phyloP scores from a whole-genome alignment of 2,329 filamentous ascomycete species.

The Cryoendolithus antarcticus region DNA sequence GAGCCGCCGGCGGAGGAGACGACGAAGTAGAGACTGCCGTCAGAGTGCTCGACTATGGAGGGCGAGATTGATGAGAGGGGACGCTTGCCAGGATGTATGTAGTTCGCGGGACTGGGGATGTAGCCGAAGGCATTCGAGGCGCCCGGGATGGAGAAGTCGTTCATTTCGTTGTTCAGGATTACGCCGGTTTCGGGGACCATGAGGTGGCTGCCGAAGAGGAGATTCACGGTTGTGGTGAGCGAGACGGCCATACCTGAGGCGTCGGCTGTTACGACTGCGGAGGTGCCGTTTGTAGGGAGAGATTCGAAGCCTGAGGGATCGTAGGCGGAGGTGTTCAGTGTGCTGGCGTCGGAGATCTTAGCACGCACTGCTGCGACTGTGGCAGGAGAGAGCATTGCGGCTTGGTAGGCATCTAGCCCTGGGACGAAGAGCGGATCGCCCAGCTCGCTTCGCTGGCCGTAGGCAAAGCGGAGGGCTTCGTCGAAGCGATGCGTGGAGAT shows the following conservation, averaged over 20 bases:
- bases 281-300: constrained; percentile 60
- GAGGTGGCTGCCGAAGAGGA: constrained; percentile 68
- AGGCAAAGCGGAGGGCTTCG: constrained; percentile 83
- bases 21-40: constrained; percentile 53
- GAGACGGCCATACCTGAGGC: constrained; percentile 61
- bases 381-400: constrained; percentile 50
- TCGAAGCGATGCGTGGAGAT: constrained; percentile 70
- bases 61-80: constrained; percentile 75
- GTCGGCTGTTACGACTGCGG: constrained; percentile 62
- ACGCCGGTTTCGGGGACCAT: constrained; percentile 74
- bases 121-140: constrained; percentile 73
- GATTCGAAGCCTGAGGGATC: constrained; percentile 54
- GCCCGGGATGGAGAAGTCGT: constrained; percentile 78
- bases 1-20: constrained; percentile 71
- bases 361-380: constrained; percentile 48
- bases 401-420: constrained; percentile 51
- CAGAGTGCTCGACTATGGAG: constrained; percentile 57
- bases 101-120: constrained; percentile 68
- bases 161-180: constrained; percentile 50
- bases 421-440: constrained; percentile 70
- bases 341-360: constrained; percentile 60
- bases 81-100: constrained; percentile 65
- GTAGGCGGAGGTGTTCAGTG: constrained; percentile 63
- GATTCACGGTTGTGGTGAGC: constrained; percentile 77
- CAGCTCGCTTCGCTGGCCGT: constrained; percentile 60